These are phyloP conservation scores for Calophaca sinica DNA, from an alignment of 306 rosid genomes.

Conservation along the genomic window DNA sequence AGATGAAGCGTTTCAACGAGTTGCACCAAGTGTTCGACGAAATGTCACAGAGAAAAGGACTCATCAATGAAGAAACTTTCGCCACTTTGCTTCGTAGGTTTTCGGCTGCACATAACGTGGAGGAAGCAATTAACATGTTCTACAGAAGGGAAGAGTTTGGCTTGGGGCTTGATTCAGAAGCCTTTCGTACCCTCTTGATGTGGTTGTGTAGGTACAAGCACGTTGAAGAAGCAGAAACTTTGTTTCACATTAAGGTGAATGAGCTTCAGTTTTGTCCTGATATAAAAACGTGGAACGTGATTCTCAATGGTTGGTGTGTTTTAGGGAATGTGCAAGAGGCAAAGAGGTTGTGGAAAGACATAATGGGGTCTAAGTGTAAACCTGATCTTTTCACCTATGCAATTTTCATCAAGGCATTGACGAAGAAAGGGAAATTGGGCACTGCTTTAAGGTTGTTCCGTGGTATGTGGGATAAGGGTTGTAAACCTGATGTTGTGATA, in stretches of 20 bases:
- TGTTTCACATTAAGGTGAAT: constrained; percentile 56
- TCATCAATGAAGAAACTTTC: constrained; percentile 57
- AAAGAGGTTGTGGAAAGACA: constrained; percentile 79
- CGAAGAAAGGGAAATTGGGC: constrained; percentile 79
- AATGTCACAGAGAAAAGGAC: constrained; percentile 64
- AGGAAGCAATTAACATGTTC: constrained; percentile 64
- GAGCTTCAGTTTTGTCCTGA: constrained; percentile 53
- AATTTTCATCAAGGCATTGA: constrained; percentile 73
- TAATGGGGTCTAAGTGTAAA: constrained; percentile 62
- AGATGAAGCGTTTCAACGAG: constrained; percentile 60
- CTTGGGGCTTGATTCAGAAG: constrained; percentile 49
- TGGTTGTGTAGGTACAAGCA: constrained; percentile 80
- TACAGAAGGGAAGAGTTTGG: constrained; percentile 60
- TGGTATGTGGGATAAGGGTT: constrained; percentile 71
- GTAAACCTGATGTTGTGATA: constrained; percentile 66
- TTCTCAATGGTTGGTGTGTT: constrained; percentile 89
- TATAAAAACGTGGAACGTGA: constrained; percentile 73
- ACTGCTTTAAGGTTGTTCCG: constrained; percentile 65
- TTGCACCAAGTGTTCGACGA: constrained; percentile 69
- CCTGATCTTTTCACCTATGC: constrained; percentile 70
- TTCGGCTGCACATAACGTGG: constrained; percentile 72
- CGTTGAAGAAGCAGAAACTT: constrained; percentile 75
- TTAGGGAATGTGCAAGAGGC: constrained; percentile 72
- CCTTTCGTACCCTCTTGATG: constrained; percentile 70
- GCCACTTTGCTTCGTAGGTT: constrained; percentile 59